Conservation (phyloP, 805 yeast species). For the Kluyveromyces lactis region DNA sequence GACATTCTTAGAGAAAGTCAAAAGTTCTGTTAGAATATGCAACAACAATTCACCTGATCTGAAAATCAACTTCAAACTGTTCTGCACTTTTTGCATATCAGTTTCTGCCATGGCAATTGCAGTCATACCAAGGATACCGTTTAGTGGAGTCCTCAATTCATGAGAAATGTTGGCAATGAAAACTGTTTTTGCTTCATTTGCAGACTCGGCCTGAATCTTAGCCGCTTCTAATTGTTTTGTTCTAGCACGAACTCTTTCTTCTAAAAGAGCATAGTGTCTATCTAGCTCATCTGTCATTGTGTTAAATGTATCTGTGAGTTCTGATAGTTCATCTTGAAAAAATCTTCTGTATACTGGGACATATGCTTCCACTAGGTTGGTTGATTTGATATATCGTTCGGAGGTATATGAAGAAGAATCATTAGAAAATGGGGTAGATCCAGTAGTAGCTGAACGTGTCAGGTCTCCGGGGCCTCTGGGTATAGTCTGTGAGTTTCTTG, state of each 20-base stretch:
- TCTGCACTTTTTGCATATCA: constrained; percentile 58
- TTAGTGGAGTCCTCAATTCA: constrained; percentile 89
- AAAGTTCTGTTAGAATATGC: constrained; percentile 81
- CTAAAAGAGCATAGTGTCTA: constrained; percentile 73
- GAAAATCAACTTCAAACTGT: constrained; percentile 72
- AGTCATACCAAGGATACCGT: constrained; percentile 94
- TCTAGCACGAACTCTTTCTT: constrained; percentile 79
- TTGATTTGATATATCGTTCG: constrained; percentile 22
- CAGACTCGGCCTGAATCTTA: constrained; percentile 82
- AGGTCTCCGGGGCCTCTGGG: neutral
- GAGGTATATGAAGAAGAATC: constrained; percentile 14
- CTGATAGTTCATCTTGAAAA: constrained; percentile 78
- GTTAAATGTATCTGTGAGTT: constrained; percentile 80
- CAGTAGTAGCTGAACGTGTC: neutral
- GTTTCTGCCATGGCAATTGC: constrained; percentile 86
- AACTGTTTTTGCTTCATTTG: constrained; percentile 93
- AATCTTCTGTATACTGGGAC: constrained; percentile 42
- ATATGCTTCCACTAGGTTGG: constrained; percentile 31
- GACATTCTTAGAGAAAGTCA: constrained; percentile 86
- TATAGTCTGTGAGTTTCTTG: neutral
- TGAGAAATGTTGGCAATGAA: constrained; percentile 89
- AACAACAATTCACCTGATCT: constrained; percentile 85
- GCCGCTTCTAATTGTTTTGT: constrained; percentile 86
- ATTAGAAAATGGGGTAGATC: constrained; percentile 5
- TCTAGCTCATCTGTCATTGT: constrained; percentile 85